A percentile compares a stretch with the other conserved stretches of the same genome.
These are phyloP conservation scores for Exserohilum turcica DNA, from an alignment of 2,329 filamentous ascomycete species.

Conservation along the genomic window DNA sequence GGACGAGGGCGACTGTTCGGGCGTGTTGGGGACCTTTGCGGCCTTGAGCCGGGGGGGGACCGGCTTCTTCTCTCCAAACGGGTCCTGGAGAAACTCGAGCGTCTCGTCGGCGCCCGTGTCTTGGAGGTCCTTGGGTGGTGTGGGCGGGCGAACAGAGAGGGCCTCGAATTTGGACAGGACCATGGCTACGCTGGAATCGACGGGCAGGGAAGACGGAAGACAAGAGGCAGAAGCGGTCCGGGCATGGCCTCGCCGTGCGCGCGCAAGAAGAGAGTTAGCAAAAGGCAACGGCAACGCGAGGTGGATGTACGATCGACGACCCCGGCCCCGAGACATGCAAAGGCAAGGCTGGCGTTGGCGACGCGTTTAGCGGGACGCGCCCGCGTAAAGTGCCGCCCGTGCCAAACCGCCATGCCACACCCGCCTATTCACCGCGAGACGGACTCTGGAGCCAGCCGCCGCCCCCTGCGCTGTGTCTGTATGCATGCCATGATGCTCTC, in stretches of 20 bases:
- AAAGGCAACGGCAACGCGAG: conserved; percentile 2
- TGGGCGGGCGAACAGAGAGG: conserved; percentile 60
- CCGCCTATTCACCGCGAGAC: conserved; percentile 15
- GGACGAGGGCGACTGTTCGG: conserved; percentile 53
- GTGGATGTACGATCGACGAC: conserved; percentile 21
- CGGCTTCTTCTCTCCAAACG: conserved; percentile 46
- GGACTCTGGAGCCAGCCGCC: conserved; percentile 7
- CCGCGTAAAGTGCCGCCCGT: conserved; percentile 29
- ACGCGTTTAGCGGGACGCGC: conserved; percentile 22
- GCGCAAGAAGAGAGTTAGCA: conserved; percentile 13
- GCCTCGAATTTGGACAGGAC: conserved; percentile 51
- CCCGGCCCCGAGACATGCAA: conserved; percentile 11
- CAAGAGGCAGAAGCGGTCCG: conserved; percentile 20
- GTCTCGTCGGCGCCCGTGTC: conserved; percentile 46
- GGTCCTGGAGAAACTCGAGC: conserved; percentile 51
- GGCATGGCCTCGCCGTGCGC: conserved; percentile 33
- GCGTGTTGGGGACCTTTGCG: conserved; percentile 39
- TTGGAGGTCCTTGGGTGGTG: conserved; percentile 58
- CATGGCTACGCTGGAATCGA: conserved; percentile 47
- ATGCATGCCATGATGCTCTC: too few species aligned
- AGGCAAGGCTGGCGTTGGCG: conserved; percentile 22
- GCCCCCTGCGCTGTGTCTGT: not conserved
- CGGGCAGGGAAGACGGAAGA: conserved; percentile 25
- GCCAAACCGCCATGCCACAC: conserved; percentile 15
- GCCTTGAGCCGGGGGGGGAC: conserved; percentile 27